Base-by-base conservation (phyloP, 805 yeast genomes). In the Zygosaccharomyces rouxii region DNA sequence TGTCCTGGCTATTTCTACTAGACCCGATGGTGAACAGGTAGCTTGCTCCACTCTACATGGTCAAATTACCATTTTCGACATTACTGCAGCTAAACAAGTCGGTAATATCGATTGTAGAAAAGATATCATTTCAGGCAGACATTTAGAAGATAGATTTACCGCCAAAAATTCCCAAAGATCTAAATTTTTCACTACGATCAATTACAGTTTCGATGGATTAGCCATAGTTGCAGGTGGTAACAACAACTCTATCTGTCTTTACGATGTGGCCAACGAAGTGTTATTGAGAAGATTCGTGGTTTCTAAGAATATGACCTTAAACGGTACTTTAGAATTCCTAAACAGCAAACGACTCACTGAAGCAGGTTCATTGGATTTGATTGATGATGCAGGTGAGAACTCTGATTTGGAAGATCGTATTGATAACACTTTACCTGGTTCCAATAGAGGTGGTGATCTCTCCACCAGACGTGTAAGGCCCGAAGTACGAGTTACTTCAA, bases 221-320 rank as follows among this genome's bases (percentile, higher is more conserved):
- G 81, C 87, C 23, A 72, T 94, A 35, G 81, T 90, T 42, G 98
- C 97, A 9, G 99, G 90, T 26, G 99, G 99, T 54, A 87, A 87
- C 68, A 86, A 90, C 62, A 88, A 89, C 62, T 84, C 89, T 42
- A 84, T 94, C 35, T 92, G 98, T 67, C 73, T 94, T 50, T 94
- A 94, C 68, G 98, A 94, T 67, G 77, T 92, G 30, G 80, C 84
- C 21, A 89, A 89, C 63, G 95, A 87, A 64, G 98, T 94, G 3
- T 70, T 94, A 44, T 71, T 94, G 55, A 85, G 79, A 60, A 77
- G 90, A 63, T 90, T 89, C 65, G 80, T 82, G 1, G 89, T 94
- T 14, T 90, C 97, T 9, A 78, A 79, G 59, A 94, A 94, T 66
- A 88, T 94, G 96, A 79, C 84, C 22, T 67, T 94, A 39, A 89